Percentiles rank a stretch among this genome's conserved stretches.
Evolutionary conservation across 202 grass and related monocot species (phyloP).

Genomic region (Setaria viridis): DNA sequence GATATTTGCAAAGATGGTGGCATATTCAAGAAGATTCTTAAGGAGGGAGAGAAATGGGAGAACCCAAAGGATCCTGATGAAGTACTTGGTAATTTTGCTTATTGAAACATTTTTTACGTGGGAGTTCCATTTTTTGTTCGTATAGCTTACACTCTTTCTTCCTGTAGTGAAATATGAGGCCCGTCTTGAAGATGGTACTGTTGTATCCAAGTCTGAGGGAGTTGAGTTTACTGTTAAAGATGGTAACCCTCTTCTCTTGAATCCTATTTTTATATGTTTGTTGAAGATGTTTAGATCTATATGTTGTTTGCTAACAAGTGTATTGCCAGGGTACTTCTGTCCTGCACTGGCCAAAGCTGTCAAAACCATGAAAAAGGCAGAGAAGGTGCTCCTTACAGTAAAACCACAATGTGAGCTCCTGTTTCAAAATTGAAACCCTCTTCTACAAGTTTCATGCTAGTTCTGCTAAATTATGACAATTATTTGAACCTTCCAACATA

Average conservation of each 20-base stretch:
- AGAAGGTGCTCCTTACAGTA: conserved; percentile 84
- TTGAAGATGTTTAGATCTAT: background rate
- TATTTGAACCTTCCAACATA: background rate
- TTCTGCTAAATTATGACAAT: background rate
- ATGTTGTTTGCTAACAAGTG: conserved; percentile 39
- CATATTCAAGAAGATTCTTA: conserved; percentile 84
- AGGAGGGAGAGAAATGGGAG: conserved; percentile 93
- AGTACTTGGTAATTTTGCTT: conserved; percentile 76
- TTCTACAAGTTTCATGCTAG: background rate
- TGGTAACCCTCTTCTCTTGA: conserved; percentile 46
- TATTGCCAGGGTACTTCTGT: conserved; percentile 70
- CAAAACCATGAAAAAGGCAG: conserved; percentile 91
- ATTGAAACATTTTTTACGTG: background rate
- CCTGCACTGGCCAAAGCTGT: conserved; percentile 78
- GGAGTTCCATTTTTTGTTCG: background rate
- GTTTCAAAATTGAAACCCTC: background rate
- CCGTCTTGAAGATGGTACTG: conserved; percentile 69
- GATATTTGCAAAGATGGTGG: conserved; percentile 95
- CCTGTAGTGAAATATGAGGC: conserved; percentile 83
- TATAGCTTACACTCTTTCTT: conserved; percentile 24
- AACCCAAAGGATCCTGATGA: conserved; percentile 88
- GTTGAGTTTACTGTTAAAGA: conserved; percentile 89
- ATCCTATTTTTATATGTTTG: background rate
- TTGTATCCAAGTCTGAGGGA: conserved; percentile 78
- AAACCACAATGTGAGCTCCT: conserved; percentile 82